phyloP scores from a whole-genome alignment of 768 basidiomycete species.

The Leccinum olivaceopallidum region DNA sequence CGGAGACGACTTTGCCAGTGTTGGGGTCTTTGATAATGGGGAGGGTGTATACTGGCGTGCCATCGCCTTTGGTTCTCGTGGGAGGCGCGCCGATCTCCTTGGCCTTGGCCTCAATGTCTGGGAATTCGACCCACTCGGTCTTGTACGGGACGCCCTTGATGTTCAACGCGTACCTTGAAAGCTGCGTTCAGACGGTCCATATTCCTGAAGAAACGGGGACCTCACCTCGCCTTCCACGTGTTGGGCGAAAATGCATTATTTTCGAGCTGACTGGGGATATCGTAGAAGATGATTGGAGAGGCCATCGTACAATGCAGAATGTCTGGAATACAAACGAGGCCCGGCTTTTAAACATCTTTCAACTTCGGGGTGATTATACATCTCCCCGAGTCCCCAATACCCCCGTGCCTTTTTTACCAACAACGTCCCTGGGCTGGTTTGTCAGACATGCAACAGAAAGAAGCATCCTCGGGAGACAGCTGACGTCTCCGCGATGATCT shows the following conservation, averaged over 20 bases:
- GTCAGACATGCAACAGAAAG: conserved; percentile 1
- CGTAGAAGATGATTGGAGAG: conserved; percentile 42
- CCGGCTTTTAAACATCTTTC: too few relatives aligned
- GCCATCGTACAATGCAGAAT: conserved; percentile 21
- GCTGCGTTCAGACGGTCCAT: not conserved
- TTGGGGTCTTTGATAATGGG: conserved; percentile 44
- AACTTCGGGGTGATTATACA: not conserved
- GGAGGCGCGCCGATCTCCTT: conserved; percentile 35
- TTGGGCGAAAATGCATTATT: conserved; percentile 45
- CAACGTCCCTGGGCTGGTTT: not conserved
- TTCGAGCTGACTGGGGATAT: conserved; percentile 39
- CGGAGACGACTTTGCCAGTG: conserved; percentile 25
- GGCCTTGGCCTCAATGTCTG: conserved; percentile 39
- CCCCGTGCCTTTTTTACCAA: conserved; percentile 6
- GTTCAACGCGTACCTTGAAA: conserved; percentile 38
- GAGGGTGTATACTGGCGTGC: conserved; percentile 38
- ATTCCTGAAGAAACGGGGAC: not conserved
- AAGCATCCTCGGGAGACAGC: too few relatives aligned
- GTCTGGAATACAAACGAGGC: not conserved
- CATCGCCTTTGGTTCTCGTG: conserved; percentile 32
- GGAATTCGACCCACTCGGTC: conserved; percentile 46
- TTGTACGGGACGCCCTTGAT: conserved; percentile 41
- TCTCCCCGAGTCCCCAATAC: not conserved
- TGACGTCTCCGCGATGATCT: too few relatives aligned
- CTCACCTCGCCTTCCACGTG: conserved; percentile 46